These are phyloP conservation scores for Eimeria mitis DNA, from an alignment of 169 alveolate species.

Conservation along the genomic window DNA sequence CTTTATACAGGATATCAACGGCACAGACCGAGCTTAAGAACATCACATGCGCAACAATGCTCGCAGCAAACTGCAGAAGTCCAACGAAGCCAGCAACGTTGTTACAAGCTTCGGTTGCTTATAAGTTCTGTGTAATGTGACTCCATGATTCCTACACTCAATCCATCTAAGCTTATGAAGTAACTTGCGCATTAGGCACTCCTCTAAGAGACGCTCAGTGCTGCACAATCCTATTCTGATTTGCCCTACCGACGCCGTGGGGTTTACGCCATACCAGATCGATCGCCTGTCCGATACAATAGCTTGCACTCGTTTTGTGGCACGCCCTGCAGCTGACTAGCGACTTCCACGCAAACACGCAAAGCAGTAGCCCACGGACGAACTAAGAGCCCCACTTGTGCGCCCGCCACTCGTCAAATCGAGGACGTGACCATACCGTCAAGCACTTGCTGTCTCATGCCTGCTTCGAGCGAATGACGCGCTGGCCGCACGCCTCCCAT, in stretches of 20 bases:
- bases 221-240: neutral
- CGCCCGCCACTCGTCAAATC: too few species aligned
- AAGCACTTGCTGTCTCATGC: too few species aligned
- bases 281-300: too few species aligned
- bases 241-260: too few species aligned
- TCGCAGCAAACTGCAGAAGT: too few species aligned
- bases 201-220: neutral
- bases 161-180: neutral
- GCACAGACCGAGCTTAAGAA: neutral
- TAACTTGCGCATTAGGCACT: neutral
- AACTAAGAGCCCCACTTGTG: too few species aligned
- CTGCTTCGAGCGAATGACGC: neutral
- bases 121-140: neutral
- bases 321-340: neutral
- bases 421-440: too few species aligned
- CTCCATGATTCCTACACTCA: neutral
- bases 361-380: neutral
- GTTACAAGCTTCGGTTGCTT: neutral
- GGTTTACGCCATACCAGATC: too few species aligned
- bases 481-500: neutral
- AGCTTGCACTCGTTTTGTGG: too few species aligned
- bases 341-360: neutral
- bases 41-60: neutral
- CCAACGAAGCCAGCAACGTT: neutral
- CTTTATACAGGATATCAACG: neutral